Evolutionary conservation across 2,329 filamentous ascomycete genomes (phyloP), one percentile per base, ranked within the genome.

Genomic region (Fusarium bulbicola): DNA sequence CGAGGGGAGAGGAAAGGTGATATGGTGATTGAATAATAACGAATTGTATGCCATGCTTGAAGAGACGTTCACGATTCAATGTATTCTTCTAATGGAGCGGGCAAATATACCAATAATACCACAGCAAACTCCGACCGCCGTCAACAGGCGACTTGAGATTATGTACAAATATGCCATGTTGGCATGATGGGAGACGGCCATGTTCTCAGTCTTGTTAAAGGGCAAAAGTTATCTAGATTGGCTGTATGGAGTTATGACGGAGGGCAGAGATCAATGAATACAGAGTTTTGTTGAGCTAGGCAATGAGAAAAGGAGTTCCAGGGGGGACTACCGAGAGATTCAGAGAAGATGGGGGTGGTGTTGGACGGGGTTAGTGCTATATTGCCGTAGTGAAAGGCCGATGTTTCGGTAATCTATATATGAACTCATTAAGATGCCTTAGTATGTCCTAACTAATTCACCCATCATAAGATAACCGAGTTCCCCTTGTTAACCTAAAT

Each of bases 1-100:
- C 62, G 34, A 74, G 68, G 65, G 76, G 78, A 45, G 76, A 66
- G 30, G 75, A 73, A 37, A 75, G 77, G 70, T 81, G 79, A 82
- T 68, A 59, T 37, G 59, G 63, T 49, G 61, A 58, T 61, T 66
- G 53, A 62, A 71, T 66, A 52, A 50, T 70, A 64, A 75, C 54
- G 72, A 76, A 66, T 69, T 75, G 59, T 60, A 75, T 75, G 77
- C 72, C 67, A 77, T 66, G 70, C 62, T 76, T 76, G 68, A 74
- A 74, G 50, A 77, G 56, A 77, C 63, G 58, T 68, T 76, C 68
- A 78, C 70, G 76, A 77, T 74, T 76, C 59, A 57, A 76, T 73
- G 73, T 69, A 76, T 74, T 66, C 69, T 70, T 72, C 61, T 59
- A 54, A 72, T 40, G 60, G 69, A 67, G 74, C 49, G 59, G 64